These are phyloP conservation scores for Ganoderma sp. DNA, from an alignment of 1,284 basidiomycete species.

Conservation along the genomic window DNA sequence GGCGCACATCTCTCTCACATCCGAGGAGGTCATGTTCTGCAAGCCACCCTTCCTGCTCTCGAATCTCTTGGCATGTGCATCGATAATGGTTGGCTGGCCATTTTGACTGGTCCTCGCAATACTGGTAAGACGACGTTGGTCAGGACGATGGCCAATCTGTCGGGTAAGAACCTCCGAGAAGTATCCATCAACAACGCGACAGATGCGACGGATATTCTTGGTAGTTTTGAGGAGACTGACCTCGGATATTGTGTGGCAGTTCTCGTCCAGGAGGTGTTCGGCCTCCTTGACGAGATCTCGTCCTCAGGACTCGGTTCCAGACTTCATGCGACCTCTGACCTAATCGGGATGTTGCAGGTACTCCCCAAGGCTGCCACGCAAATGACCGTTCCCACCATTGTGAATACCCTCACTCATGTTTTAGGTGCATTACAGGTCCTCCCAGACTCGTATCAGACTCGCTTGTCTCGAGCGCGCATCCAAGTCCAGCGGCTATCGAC, in stretches of 20 bases:
- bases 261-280: conserved; percentile 50
- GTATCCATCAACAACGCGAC: conserved; percentile 87
- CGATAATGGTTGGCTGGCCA: conserved; percentile 85
- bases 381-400: background rate
- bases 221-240: conserved; percentile 94
- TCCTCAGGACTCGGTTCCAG: conserved; percentile 47
- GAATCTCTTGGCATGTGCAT: conserved; percentile 83
- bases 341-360: conserved; percentile 9
- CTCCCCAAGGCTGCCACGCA: conserved; percentile 1
- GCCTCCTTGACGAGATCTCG: conserved; percentile 48
- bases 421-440: conserved; percentile 18
- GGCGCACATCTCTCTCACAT: conserved; percentile 45
- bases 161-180: conserved; percentile 75
- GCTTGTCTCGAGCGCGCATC: conserved; percentile 16
- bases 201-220: conserved; percentile 94
- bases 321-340: conserved; percentile 20
- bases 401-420: conserved; percentile 8
- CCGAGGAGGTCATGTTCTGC: conserved; percentile 60
- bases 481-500: conserved; percentile 23
- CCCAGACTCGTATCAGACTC: conserved; percentile 15
- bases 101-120: conserved; percentile 79
- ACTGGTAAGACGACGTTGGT: conserved; percentile 87
- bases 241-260: conserved; percentile 45
- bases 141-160: conserved; percentile 72
- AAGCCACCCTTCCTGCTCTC: conserved; percentile 69